Base-by-base conservation (phyloP, 202 grass and related monocot species). In the Carex sylvatica region DNA sequence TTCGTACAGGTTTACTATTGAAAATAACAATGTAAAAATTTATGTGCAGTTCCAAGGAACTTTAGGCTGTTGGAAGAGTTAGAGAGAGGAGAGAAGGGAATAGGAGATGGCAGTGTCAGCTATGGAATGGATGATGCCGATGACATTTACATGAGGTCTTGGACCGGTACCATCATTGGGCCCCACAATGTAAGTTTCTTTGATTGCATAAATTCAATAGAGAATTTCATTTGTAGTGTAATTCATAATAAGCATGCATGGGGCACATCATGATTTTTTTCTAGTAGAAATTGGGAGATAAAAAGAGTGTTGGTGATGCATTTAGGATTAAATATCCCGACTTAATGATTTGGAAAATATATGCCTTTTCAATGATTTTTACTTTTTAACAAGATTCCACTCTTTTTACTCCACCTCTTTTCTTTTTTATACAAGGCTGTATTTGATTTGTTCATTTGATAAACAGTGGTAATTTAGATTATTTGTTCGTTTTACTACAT, bases 121-220 rank as follows among this genome's bases (percentile, higher is more conserved):
- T 91, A 93, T 80, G 91, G 91, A 65, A 93, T 93, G 91, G 91
- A 93, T 59, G 91, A 93, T 70, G 86, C 91, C 60, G 91, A 93
- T 80, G 91, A 93, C 59, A 93, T 93, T 62, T 93, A 88, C 78
- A 93, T 93, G 88, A 84, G 88, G 1, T 93, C 91, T 1, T 93
- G 91, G 91, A 93, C 91, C 23, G 91, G 91, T 81, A 93, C 88
- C 73, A 89, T 93, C 65, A 91, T 93, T 60, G 88, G 91, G 12
- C 91, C 88, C 42, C 91, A 93, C 76, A 93, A 91, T 83, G 91
- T 93, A 38, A 90, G 91, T 85, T 84, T 55, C 61, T 56, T 56
- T 76, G 44, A 74, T 74, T n/a, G 26, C n/a, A 15, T 76, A 56
- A 30, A 76, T 6, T 8, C 47, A 76, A 76, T 56, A 23, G 23